phyloP scores from a whole-genome alignment of 257 asterid species.

The Parsonsia alboflavescens region DNA sequence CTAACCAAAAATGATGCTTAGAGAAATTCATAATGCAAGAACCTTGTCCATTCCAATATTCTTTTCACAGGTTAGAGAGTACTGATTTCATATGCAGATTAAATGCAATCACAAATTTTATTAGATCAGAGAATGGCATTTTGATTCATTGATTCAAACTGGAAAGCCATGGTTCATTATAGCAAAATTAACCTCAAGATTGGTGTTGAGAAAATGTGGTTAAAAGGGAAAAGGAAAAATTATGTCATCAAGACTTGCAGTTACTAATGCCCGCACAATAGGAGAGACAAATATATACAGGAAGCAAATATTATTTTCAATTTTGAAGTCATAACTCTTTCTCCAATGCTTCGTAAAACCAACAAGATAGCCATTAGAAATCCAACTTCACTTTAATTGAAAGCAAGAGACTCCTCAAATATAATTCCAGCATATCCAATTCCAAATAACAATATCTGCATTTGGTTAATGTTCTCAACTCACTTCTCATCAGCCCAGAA shows the following conservation, averaged over 20 bases:
- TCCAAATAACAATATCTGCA: constrained; percentile 61
- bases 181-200: background rate
- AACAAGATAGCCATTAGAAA: constrained; percentile 97
- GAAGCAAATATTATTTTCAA: background rate
- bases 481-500: too few relatives aligned
- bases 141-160: background rate
- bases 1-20: background rate
- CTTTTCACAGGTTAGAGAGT: background rate
- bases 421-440: constrained; percentile 90
- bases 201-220: background rate
- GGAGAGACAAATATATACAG: background rate
- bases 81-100: background rate
- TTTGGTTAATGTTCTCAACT: too few relatives aligned
- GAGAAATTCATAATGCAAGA: background rate
- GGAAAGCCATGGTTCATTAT: too few relatives aligned
- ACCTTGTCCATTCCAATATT: background rate
- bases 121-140: background rate
- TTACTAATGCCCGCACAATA: background rate
- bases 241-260: background rate
- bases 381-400: constrained; percentile 97
- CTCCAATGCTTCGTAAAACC: constrained; percentile 93
- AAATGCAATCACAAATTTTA: background rate
- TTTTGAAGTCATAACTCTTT: constrained; percentile 28
- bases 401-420: constrained; percentile 94
- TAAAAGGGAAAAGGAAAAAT: background rate